A percentile compares a stretch with the other conserved stretches of the same genome.
Evolutionary conservation across 345 rosid species (phyloP).

Genomic region (Salix koriyanagi): DNA sequence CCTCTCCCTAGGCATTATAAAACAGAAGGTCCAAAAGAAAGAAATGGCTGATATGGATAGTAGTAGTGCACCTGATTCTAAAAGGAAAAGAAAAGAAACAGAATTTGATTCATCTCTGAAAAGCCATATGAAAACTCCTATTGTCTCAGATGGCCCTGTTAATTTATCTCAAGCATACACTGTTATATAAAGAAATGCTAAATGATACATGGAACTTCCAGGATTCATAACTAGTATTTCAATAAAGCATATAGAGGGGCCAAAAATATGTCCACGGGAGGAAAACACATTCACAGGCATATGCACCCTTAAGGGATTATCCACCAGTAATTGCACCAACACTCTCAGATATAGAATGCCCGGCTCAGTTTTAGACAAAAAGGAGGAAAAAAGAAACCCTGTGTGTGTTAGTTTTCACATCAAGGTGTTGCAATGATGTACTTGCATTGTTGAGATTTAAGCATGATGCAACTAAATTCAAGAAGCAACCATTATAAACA

Average conservation of each 20-base stretch:
- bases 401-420: too few relatives aligned
- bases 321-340: neutral
- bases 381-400: neutral
- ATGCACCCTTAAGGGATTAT: neutral
- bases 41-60: neutral
- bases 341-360: neutral
- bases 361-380: neutral
- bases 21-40: neutral
- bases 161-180: neutral
- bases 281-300: neutral
- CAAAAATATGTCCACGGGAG: neutral
- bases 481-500: neutral
- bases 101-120: neutral
- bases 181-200: neutral
- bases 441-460: neutral
- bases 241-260: neutral
- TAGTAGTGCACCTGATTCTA: neutral
- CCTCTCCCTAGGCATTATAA: neutral
- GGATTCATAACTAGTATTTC: neutral
- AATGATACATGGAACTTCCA: neutral
- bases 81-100: neutral
- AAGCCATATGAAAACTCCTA: neutral
- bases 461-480: neutral
- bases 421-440: neutral
- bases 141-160: neutral